Percentiles rank a stretch among this genome's conserved stretches.
Conservation (phyloP, 768 basidiomycete genomes). For the Suillus clintonianus region DNA sequence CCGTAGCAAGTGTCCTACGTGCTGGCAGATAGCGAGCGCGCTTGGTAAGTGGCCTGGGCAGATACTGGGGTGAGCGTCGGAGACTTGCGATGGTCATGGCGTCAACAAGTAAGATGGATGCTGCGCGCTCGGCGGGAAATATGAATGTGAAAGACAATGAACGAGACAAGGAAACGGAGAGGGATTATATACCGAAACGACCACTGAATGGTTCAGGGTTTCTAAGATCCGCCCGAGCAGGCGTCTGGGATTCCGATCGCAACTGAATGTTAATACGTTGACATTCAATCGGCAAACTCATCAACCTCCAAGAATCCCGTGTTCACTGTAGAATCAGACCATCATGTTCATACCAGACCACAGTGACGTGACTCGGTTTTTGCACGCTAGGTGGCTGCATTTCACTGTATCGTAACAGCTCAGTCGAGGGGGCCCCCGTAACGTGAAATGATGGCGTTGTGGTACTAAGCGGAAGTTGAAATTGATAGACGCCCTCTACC, state of each 20-base stretch:
- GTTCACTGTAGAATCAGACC: background rate
- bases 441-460: background rate
- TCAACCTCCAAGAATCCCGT: background rate
- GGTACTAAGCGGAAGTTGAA: too few species aligned
- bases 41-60: constrained; percentile 15
- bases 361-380: background rate
- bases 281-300: background rate
- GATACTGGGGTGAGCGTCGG: constrained; percentile 6
- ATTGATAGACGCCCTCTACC: too few species aligned
- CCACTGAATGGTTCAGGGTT: background rate
- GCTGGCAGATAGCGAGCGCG: constrained; percentile 14
- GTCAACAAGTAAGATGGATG: background rate
- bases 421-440: background rate
- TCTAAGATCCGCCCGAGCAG: background rate
- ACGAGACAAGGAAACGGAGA: background rate
- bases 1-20: constrained; percentile 24
- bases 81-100: constrained; percentile 5
- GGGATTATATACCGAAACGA: background rate
- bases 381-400: background rate
- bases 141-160: background rate
- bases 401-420: background rate
- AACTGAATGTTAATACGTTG: background rate
- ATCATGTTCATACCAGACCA: background rate
- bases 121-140: background rate
- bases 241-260: background rate